Evolutionary conservation across 2,329 filamentous ascomycete species (phyloP).

Genomic region (Xylaria sp.): DNA sequence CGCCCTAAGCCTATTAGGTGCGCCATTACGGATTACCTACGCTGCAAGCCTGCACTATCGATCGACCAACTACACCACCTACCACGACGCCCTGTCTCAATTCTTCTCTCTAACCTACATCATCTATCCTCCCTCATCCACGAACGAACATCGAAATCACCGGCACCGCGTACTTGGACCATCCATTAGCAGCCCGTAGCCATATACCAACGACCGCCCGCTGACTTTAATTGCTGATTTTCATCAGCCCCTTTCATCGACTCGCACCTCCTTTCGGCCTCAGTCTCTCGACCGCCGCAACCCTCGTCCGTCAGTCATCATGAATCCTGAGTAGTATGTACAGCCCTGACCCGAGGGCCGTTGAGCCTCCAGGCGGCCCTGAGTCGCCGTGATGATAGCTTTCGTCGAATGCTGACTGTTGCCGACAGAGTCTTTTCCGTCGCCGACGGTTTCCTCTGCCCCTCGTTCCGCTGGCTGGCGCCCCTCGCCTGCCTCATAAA

Average conservation of each 20-base stretch:
- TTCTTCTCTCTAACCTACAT: slow-evolving; percentile 29
- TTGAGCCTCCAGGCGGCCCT: neutral
- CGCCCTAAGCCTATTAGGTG: slow-evolving; percentile 8
- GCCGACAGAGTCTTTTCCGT: slow-evolving; percentile 24
- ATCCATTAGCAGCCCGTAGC: slow-evolving; percentile 12
- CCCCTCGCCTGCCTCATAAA: slow-evolving; percentile 8
- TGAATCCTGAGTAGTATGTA: slow-evolving; percentile 91
- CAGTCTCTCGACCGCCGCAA: slow-evolving; percentile 23
- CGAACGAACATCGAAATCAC: slow-evolving; percentile 13
- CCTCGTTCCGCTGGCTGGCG: slow-evolving; percentile 5
- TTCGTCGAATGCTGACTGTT: slow-evolving; percentile 13
- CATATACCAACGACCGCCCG: slow-evolving; percentile 11
- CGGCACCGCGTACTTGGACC: slow-evolving; percentile 12
- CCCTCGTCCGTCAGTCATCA: slow-evolving; percentile 44
- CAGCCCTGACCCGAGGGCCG: slow-evolving; percentile 21
- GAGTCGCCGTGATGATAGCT: slow-evolving; percentile 10
- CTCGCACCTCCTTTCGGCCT: slow-evolving; percentile 16
- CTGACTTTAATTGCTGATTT: slow-evolving; percentile 10
- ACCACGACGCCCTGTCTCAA: slow-evolving; percentile 28
- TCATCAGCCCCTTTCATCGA: slow-evolving; percentile 3
- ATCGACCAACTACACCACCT: neutral
- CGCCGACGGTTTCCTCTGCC: slow-evolving; percentile 1
- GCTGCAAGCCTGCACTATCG: neutral
- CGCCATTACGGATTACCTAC: neutral
- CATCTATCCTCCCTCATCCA: slow-evolving; percentile 25